phyloP scores from a whole-genome alignment of 2,329 filamentous ascomycete genomes.

The Colletotrichum paranaense region DNA sequence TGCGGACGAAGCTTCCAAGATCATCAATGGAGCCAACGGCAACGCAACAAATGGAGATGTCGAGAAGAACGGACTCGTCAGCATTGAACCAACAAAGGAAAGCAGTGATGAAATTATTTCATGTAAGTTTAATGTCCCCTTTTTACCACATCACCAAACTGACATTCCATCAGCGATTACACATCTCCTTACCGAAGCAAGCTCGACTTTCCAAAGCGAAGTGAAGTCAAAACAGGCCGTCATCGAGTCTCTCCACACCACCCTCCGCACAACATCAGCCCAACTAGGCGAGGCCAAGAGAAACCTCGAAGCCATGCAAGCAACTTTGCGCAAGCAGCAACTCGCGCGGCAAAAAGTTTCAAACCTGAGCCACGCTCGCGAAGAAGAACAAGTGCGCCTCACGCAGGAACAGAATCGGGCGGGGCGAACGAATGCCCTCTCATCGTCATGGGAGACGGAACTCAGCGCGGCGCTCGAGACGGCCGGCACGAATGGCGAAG shows the following conservation, averaged over 20 bases:
- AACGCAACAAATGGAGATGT: slow-evolving; percentile 50
- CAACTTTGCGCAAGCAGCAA: slow-evolving; percentile 72
- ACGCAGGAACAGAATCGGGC: slow-evolving; percentile 52
- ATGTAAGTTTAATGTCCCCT: slow-evolving; percentile 65
- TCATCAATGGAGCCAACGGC: neutral
- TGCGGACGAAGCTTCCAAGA: slow-evolving; percentile 46
- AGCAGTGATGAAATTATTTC: slow-evolving; percentile 83
- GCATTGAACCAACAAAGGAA: slow-evolving; percentile 71
- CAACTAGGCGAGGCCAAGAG: slow-evolving; percentile 83
- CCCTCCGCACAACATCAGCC: slow-evolving; percentile 83
- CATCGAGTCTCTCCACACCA: slow-evolving; percentile 84
- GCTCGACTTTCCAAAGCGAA: slow-evolving; percentile 82
- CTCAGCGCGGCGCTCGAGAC: slow-evolving; percentile 57
- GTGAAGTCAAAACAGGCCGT: slow-evolving; percentile 85
- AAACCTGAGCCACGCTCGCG: slow-evolving; percentile 80
- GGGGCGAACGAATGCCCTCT: slow-evolving; percentile 56
- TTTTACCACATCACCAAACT: slow-evolving; percentile 23
- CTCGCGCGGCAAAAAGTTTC: slow-evolving; percentile 77
- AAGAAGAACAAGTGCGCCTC: slow-evolving; percentile 71
- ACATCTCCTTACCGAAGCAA: slow-evolving; percentile 82
- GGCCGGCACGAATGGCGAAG: slow-evolving; percentile 49
- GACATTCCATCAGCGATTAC: slow-evolving; percentile 74
- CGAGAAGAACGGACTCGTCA: slow-evolving; percentile 57
- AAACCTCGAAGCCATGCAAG: slow-evolving; percentile 76
- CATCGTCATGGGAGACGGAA: slow-evolving; percentile 66